Percentiles rank a stretch among this genome's conserved stretches.
These are phyloP conservation scores for Trichoderma sp. DNA, from an alignment of 2,329 filamentous ascomycete species.

Conservation along the genomic window DNA sequence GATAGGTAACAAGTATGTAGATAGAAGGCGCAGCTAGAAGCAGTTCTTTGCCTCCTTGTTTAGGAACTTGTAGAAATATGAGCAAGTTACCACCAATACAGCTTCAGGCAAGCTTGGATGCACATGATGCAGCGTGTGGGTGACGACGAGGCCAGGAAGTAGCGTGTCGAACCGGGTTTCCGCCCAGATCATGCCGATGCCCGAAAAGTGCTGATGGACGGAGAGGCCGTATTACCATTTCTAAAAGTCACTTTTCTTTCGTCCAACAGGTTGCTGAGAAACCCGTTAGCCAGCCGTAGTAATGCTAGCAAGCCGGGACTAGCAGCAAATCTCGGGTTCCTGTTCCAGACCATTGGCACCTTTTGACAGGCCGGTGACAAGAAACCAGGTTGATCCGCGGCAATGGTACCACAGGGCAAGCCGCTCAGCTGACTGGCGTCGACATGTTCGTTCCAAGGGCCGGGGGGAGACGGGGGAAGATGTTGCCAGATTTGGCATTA, in stretches of 20 bases:
- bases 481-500: slow-evolving; percentile 21
- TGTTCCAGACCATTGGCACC: slow-evolving; percentile 9
- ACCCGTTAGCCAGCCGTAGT: not conserved
- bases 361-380: not conserved
- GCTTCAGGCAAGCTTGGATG: too few relatives aligned
- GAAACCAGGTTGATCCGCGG: slow-evolving; percentile 14
- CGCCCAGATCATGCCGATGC: not conserved
- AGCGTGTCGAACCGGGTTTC: not conserved
- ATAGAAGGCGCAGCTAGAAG: slow-evolving; percentile 19
- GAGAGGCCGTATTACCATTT: slow-evolving; percentile 8
- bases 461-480: not conserved
- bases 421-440: slow-evolving; percentile 29
- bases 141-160: not conserved
- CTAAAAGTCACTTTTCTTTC: not conserved
- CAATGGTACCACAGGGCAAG: slow-evolving; percentile 20
- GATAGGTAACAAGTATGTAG: not conserved
- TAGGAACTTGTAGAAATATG: too few relatives aligned
- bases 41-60: not conserved
- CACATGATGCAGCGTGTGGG: not conserved
- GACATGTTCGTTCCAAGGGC: not conserved
- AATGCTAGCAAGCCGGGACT: not conserved
- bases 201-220: slow-evolving; percentile 2
- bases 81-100: too few relatives aligned
- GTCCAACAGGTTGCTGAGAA: not conserved
- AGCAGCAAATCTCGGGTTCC: not conserved